phyloP scores from a whole-genome alignment of 352 stramenopile species.

The Pythium apleroticum region DNA sequence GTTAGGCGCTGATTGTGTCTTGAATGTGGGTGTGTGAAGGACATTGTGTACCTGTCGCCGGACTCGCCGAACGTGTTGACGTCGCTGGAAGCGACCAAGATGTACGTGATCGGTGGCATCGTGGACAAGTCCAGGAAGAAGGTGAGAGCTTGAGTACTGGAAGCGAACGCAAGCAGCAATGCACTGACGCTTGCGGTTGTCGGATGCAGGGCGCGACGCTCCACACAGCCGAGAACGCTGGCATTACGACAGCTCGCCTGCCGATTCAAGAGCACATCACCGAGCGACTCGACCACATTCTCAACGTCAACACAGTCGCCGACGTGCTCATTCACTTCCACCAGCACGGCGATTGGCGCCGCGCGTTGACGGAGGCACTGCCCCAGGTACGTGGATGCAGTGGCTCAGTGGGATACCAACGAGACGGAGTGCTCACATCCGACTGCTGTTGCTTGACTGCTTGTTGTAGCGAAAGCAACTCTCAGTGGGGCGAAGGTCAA shows the following conservation, averaged over 20 bases:
- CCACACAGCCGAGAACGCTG: constrained; percentile 42
- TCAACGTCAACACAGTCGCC: constrained; percentile 81
- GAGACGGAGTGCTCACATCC: background rate
- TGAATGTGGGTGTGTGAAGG: constrained; percentile 12
- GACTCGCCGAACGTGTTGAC: constrained; percentile 67
- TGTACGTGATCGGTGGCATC: constrained; percentile 82
- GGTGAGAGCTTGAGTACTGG: constrained; percentile 1
- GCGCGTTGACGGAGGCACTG: constrained; percentile 43
- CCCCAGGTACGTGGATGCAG: constrained; percentile 39
- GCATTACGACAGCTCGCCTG: constrained; percentile 56
- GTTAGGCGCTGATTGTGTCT: no score
- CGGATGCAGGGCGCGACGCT: constrained; percentile 43
- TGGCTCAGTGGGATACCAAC: no score
- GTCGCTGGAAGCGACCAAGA: constrained; percentile 59
- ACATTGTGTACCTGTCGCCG: constrained; percentile 77
- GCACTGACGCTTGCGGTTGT: background rate
- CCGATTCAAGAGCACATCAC: constrained; percentile 75
- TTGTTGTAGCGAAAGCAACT: constrained; percentile 21
- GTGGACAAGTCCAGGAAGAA: constrained; percentile 81
- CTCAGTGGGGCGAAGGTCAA: constrained; percentile 13
- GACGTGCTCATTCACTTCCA: constrained; percentile 65
- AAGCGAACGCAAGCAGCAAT: background rate
- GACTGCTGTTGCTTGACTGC: background rate
- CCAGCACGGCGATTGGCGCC: constrained; percentile 45
- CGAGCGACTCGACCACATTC: constrained; percentile 69